Percentiles rank a stretch among this genome's conserved stretches.
These are phyloP conservation scores for Scutellaria baicalensis DNA, from an alignment of 257 asterid genomes.

Conservation along the genomic window DNA sequence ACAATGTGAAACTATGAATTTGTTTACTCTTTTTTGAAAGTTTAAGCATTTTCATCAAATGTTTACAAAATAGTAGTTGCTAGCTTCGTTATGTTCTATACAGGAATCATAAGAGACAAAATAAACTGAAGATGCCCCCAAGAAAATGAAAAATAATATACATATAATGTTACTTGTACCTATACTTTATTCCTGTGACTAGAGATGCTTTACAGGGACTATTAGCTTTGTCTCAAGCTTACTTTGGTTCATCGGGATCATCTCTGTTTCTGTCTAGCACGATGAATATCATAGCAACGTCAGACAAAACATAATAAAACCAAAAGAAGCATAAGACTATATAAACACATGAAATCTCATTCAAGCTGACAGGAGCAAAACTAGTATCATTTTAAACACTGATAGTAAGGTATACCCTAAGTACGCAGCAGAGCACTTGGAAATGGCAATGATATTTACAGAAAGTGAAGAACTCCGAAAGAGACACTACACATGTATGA, in stretches of 20 bases:
- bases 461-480: slow-evolving; percentile 8
- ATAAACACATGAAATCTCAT: slow-evolving; percentile 9
- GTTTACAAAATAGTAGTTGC: neutral
- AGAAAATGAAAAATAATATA: slow-evolving; percentile 5
- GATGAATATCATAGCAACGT: neutral
- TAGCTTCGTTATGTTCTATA: slow-evolving; percentile 10
- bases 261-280: slow-evolving; percentile 8
- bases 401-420: neutral
- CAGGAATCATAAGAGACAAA: slow-evolving; percentile 13
- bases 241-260: slow-evolving; percentile 15
- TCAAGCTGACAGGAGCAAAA: neutral
- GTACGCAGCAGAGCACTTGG: neutral
- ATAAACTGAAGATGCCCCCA: slow-evolving; percentile 17
- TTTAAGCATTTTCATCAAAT: slow-evolving; percentile 7
- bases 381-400: neutral
- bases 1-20: slow-evolving; percentile 11
- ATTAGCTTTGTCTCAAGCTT: slow-evolving; percentile 10
- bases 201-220: neutral
- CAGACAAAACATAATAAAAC: slow-evolving; percentile 6
- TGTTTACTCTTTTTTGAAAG: neutral
- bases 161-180: neutral
- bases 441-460: slow-evolving; percentile 13
- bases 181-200: neutral
- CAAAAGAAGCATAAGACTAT: slow-evolving; percentile 18
- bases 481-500: slow-evolving; percentile 4